These are phyloP conservation scores for Xylaria palmicola DNA, from an alignment of 495 filamentous ascomycete species.

Conservation along the genomic window DNA sequence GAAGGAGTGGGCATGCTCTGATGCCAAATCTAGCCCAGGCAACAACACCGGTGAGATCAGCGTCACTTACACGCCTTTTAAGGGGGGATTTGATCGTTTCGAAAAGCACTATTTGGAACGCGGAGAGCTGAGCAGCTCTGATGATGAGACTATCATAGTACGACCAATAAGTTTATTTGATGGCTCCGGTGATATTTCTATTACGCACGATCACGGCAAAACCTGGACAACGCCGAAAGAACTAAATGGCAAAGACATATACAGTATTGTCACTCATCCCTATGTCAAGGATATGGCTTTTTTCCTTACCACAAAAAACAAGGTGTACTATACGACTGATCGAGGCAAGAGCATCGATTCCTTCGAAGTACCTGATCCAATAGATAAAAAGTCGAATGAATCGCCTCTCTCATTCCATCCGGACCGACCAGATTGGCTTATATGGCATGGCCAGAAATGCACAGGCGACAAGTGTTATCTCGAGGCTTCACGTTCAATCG, in stretches of 20 bases:
- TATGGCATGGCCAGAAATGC: conserved; percentile 76
- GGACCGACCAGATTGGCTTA: conserved; percentile 75
- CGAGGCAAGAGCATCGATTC: conserved; percentile 64
- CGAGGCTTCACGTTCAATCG: conserved; percentile 66
- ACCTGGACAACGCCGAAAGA: conserved; percentile 61
- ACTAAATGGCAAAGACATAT: conserved; percentile 62
- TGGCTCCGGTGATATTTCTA: conserved; percentile 52
- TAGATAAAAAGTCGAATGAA: conserved; percentile 23
- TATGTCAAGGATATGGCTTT: conserved; percentile 82
- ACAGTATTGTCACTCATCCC: conserved; percentile 67
- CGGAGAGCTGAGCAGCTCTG: conserved; percentile 57
- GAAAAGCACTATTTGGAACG: conserved; percentile 83
- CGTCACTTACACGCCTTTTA: conserved; percentile 56
- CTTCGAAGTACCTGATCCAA: conserved; percentile 61
- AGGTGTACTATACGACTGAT: conserved; percentile 75
- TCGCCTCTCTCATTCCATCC: conserved; percentile 73
- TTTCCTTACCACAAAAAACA: conserved; percentile 68
- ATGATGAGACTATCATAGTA: conserved; percentile 85
- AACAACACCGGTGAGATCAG: conserved; percentile 60
- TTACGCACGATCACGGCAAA: conserved; percentile 84
- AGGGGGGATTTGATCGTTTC: conserved; percentile 52
- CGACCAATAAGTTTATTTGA: conserved; percentile 53
- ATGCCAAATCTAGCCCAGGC: conserved; percentile 40
- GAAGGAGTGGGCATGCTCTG: conserved; percentile 55
- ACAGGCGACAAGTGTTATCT: conserved; percentile 66